Conservation (phyloP, 331 rosid genomes). For the Prunus yedoensis region DNA sequence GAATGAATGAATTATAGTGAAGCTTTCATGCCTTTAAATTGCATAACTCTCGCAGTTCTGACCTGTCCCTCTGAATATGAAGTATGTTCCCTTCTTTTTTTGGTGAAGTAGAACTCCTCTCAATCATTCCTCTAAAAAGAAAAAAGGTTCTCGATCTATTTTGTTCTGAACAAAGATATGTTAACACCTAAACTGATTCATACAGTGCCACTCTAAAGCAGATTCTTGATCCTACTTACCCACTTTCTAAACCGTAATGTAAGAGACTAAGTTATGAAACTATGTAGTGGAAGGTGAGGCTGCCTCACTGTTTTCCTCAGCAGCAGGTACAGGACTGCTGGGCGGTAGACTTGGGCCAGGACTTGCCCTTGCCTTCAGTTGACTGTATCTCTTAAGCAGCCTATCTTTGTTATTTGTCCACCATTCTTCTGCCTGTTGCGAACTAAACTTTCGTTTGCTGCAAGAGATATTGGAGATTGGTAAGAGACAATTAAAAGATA, state of each 20-base stretch:
- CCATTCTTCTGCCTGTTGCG: conserved; percentile 85
- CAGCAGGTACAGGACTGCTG: conserved; percentile 15
- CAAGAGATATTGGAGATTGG: not conserved
- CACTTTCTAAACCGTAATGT: conserved; percentile 23
- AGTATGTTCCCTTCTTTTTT: no score
- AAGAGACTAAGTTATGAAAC: conserved; percentile 20
- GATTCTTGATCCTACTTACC: conserved; percentile 25
- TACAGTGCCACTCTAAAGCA: conserved; percentile 15
- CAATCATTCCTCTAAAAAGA: conserved; percentile 8
- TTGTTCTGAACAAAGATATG: not conserved
- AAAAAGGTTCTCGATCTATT: not conserved
- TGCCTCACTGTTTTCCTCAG: conserved; percentile 30
- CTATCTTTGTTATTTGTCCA: conserved; percentile 84
- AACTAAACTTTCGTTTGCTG: conserved; percentile 71
- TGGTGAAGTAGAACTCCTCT: not conserved
- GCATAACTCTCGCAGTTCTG: no score
- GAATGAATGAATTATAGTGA: conserved; percentile 12
- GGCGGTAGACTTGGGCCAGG: conserved; percentile 29
- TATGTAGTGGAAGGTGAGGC: conserved; percentile 32
- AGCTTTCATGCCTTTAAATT: not conserved
- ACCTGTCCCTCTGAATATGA: no score
- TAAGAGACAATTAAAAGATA: not conserved
- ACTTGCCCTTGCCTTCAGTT: conserved; percentile 10
- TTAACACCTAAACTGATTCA: conserved; percentile 26
- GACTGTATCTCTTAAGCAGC: conserved; percentile 49